These are phyloP conservation scores for Arachis hypogaea DNA, from an alignment of 306 rosid genomes.

Conservation along the genomic window DNA sequence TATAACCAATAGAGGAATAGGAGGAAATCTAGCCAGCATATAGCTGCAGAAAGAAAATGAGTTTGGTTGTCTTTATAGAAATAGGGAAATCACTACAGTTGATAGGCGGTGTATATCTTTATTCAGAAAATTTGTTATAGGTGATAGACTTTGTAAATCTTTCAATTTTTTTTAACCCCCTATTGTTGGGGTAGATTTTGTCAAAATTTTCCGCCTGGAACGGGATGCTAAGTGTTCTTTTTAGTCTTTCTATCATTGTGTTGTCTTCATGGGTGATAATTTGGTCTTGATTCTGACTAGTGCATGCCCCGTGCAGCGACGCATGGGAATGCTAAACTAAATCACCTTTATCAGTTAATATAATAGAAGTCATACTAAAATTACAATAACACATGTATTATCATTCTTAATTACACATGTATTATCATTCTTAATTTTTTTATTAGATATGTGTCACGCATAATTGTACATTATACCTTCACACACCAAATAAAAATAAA, in stretches of 20 bases:
- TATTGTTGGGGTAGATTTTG: not conserved
- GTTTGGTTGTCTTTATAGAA: conserved; percentile 8
- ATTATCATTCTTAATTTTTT: too few relatives aligned
- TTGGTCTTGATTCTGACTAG: not conserved
- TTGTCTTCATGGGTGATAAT: not conserved
- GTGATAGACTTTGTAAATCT: not conserved
- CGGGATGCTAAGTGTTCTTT: not conserved
- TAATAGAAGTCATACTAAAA: too few relatives aligned
- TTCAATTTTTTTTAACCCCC: not conserved
- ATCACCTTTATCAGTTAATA: too few relatives aligned
- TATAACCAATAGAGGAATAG: not conserved
- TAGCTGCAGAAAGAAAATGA: not conserved
- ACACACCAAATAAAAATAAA: too few relatives aligned
- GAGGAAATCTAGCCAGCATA: not conserved
- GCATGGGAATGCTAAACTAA: too few relatives aligned
- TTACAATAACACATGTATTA: too few relatives aligned
- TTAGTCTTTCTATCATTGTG: not conserved
- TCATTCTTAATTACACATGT: too few relatives aligned
- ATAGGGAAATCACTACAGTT: conserved; percentile 4
- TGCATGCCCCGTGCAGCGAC: too few relatives aligned
- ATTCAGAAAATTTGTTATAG: conserved; percentile 15
- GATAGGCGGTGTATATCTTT: conserved; percentile 11
- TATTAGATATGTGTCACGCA: too few relatives aligned
- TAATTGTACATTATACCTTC: too few relatives aligned
- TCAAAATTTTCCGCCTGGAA: not conserved